Percentiles rank a stretch among this genome's conserved stretches.
Conservation (phyloP, 202 grass and related monocot species). For the Zizania palustris region DNA sequence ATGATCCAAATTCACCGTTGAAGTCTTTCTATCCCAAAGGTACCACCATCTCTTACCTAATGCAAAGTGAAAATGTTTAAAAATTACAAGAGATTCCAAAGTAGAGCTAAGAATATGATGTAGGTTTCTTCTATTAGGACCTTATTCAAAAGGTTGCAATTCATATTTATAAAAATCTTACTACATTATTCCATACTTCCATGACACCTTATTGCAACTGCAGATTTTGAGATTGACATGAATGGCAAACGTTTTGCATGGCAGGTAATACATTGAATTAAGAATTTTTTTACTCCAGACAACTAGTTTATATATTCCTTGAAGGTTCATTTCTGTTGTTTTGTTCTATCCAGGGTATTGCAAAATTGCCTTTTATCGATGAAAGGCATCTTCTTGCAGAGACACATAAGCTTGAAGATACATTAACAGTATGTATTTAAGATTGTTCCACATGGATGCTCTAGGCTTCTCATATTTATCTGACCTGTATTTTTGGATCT, state of each 20-base stretch:
- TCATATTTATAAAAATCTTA: constrained; percentile 30
- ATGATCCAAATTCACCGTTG: constrained; percentile 77
- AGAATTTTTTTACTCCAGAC: constrained; percentile 17
- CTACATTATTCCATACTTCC: constrained; percentile 11
- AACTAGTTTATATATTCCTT: constrained; percentile 38
- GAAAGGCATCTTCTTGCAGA: constrained; percentile 70
- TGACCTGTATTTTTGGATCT: constrained; percentile 33
- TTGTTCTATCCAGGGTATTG: constrained; percentile 72
- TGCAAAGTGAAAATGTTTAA: constrained; percentile 6
- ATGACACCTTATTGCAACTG: constrained; percentile 46
- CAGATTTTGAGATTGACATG: constrained; percentile 99
- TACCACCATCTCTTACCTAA: constrained; percentile 45
- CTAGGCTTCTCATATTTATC: constrained; percentile 35
- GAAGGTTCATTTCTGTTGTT: constrained; percentile 32
- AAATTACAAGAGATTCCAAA: constrained; percentile 19
- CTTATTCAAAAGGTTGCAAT: constrained; percentile 25
- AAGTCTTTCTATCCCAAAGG: constrained; percentile 94
- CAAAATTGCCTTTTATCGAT: constrained; percentile 96
- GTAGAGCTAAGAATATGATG: constrained; percentile 5
- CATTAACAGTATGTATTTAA: constrained; percentile 67
- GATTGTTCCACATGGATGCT: constrained; percentile 34
- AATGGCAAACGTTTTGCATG: constrained; percentile 97
- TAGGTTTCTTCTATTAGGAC: constrained; percentile 1
- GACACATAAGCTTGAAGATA: constrained; percentile 81
- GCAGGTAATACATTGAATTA: constrained; percentile 70